Base-by-base conservation (phyloP, 31 red algal species). In the Asparagopsis taxiformis region DNA sequence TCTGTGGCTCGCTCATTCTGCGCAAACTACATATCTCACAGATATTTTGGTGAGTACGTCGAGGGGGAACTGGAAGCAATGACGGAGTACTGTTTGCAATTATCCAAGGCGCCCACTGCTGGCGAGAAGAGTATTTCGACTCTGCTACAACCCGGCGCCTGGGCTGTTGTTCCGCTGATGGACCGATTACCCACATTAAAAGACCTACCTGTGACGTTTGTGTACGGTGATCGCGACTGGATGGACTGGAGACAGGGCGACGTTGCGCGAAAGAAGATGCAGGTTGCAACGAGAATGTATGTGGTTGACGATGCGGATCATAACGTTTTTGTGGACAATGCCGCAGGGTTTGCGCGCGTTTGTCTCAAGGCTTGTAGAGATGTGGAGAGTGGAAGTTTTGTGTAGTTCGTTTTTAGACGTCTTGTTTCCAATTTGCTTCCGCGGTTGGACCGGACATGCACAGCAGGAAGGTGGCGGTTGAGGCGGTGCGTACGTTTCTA, bases 141-240 rank as follows among this genome's bases (percentile, higher is more conserved):
- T 8, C 37, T 92, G 32, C 56, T 92, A 25, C 24, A 56, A 9
- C 72, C 84, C 6, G 88, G 88, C 13, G 88, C 70, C 0, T 92
- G 82, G 81, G 88, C 88, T 26, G 62, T 65, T 21, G 49, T 59
- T 41, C 84, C 84, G 30, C 51, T 82, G 31, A 51, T 53, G 39
- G 49, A 33, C 15, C 49, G 24, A 16, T 8, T 82, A 8, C 24
- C 23, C 24, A 9, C 0, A 3, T 4, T 63, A 19, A 31, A 63
- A 16, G 25, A 70, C n/a, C n/a, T n/a, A 15, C 17, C 39, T 0
- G 82, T 79, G 11, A 61, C 53, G 10, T 92, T 89, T 65, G 17
- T 92, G 13, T 92, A 92, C 54, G 88, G 88, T 31, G 88, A 81
- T 11, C n/a, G 39, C 3, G 88, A 92, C 59, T 92, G 88, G 88